These are phyloP conservation scores for Ceratobasidium sp. DNA, from an alignment of 1,284 basidiomycete species.

Conservation along the genomic window DNA sequence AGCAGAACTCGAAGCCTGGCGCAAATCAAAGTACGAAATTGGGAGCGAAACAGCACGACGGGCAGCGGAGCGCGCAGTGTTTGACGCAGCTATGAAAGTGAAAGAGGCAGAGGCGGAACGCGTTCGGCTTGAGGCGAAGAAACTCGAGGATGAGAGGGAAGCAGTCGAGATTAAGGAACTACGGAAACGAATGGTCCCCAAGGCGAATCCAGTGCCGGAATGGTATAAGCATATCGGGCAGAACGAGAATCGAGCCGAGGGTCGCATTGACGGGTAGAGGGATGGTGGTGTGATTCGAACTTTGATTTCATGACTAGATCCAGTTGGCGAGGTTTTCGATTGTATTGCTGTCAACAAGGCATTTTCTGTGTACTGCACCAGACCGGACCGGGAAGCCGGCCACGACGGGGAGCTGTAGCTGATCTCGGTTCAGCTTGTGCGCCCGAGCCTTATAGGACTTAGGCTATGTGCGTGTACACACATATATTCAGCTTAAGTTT, in stretches of 20 bases:
- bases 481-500: too few species aligned
- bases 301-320: slow-evolving; percentile 23
- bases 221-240: slow-evolving; percentile 35
- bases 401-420: too few species aligned
- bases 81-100: slow-evolving; percentile 41
- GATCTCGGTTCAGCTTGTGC: too few species aligned
- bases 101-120: slow-evolving; percentile 42
- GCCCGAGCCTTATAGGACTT: too few species aligned
- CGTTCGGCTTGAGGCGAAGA: slow-evolving; percentile 19
- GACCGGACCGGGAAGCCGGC: too few species aligned
- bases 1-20: slow-evolving; percentile 30
- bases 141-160: slow-evolving; percentile 27
- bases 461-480: too few species aligned
- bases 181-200: slow-evolving; percentile 38
- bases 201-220: slow-evolving; percentile 41
- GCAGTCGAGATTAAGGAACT: slow-evolving; percentile 40
- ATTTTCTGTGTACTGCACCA: too few species aligned
- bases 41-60: slow-evolving; percentile 41
- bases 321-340: background rate
- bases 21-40: slow-evolving; percentile 27
- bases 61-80: slow-evolving; percentile 40
- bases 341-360: slow-evolving; percentile 6
- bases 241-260: background rate
- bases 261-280: background rate
- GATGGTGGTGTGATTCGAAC: background rate